These are phyloP conservation scores for Perilla frutescens DNA, from an alignment of 257 asterid species.

Conservation along the genomic window DNA sequence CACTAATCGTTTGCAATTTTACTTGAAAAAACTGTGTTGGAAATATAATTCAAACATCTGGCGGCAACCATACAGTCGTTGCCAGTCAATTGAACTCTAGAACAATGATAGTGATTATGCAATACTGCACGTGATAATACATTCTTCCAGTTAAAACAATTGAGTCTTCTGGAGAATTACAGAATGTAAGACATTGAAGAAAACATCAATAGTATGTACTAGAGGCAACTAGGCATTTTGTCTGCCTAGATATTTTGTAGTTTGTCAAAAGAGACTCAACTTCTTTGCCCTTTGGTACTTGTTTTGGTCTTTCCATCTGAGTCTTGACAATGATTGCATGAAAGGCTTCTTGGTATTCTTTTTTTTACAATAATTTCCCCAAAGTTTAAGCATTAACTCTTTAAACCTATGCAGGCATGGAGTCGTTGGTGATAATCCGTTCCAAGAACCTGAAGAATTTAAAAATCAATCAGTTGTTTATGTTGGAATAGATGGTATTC, in stretches of 20 bases:
- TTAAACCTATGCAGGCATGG: slow-evolving; percentile 68
- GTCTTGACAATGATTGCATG: slow-evolving; percentile 14
- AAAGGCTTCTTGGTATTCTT: slow-evolving; percentile 2
- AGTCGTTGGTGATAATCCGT: slow-evolving; percentile 64
- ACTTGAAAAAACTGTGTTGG: background rate
- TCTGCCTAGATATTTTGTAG: background rate
- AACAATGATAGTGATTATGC: background rate
- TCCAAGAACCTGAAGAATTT: slow-evolving; percentile 73
- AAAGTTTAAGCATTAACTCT: background rate
- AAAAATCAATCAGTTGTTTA: slow-evolving; percentile 92
- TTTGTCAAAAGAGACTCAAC: background rate
- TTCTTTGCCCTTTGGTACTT: slow-evolving; percentile 7
- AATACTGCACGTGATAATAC: background rate
- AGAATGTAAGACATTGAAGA: background rate
- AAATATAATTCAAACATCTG: background rate
- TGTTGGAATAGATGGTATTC: slow-evolving; percentile 82
- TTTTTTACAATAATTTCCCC: background rate
- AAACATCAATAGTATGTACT: background rate
- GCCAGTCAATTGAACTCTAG: background rate
- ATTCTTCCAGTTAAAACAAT: slow-evolving; percentile 9
- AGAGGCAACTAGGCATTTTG: background rate
- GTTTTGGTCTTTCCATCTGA: slow-evolving; percentile 10
- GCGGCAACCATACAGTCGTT: too few species aligned
- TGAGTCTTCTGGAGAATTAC: background rate
- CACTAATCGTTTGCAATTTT: background rate